Percentiles rank a stretch among this genome's conserved stretches.
Conservation (phyloP, 257 asterid species). For the Echites panduratus region DNA sequence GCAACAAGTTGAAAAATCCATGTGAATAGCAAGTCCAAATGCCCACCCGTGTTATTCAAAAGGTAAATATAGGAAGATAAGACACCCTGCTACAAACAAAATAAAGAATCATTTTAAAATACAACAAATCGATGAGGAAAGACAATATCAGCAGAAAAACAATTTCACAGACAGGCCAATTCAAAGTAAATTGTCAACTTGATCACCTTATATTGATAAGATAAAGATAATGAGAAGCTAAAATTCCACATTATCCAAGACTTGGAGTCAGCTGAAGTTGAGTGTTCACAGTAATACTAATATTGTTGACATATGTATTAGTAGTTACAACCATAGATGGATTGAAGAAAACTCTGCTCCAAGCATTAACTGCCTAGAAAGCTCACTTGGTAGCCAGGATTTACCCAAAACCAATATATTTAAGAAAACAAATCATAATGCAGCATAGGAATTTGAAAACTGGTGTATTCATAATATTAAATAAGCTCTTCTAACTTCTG, state of each 20-base stretch:
- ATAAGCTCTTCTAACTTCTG: background rate
- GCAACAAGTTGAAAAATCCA: background rate
- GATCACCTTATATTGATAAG: background rate
- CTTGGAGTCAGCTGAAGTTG: background rate
- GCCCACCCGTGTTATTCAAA: too few species aligned
- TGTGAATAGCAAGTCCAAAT: background rate
- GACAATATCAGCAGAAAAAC: background rate
- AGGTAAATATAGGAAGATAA: background rate
- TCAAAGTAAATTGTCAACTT: background rate
- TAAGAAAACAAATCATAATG: background rate
- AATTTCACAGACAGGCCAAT: background rate
- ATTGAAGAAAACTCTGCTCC: background rate
- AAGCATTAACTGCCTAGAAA: background rate
- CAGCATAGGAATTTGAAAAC: background rate
- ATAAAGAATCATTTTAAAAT: background rate
- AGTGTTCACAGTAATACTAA: background rate
- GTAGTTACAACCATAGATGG: background rate
- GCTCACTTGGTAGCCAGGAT: background rate
- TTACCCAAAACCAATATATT: background rate
- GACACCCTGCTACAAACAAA: background rate
- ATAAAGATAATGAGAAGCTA: background rate
- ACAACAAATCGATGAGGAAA: background rate
- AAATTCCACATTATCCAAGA: background rate
- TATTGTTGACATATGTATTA: background rate
- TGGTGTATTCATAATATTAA: background rate